A percentile compares a stretch with the other conserved stretches of the same genome.
Evolutionary conservation across 345 rosid species (phyloP).

Genomic region (Brassica rapa): DNA sequence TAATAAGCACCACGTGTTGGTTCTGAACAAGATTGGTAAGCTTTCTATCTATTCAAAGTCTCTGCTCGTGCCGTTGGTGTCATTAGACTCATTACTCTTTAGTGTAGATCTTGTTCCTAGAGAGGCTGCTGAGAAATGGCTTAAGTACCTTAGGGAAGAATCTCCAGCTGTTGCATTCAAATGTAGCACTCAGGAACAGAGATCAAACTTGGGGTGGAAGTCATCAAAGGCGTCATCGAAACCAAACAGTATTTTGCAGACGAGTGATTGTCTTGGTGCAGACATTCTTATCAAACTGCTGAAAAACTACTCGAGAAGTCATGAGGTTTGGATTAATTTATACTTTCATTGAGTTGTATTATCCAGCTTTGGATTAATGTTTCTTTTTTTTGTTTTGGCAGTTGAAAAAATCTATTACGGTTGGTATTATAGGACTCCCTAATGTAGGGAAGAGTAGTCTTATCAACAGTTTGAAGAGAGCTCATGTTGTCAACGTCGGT

Average conservation of each 20-base stretch:
- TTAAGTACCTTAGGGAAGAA: constrained; percentile 87
- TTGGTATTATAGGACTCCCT: constrained; percentile 90
- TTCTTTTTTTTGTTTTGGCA: constrained; percentile 40
- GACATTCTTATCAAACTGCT: constrained; percentile 85
- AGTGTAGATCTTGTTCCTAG: constrained; percentile 88
- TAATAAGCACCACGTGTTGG: constrained; percentile 75
- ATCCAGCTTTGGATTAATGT: neutral
- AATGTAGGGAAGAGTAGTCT: constrained; percentile 99
- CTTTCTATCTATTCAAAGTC: neutral
- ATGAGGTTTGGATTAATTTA: constrained; percentile 53
- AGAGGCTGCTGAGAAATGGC: constrained; percentile 97
- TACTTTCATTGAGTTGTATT: neutral
- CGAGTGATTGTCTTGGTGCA: constrained; percentile 98
- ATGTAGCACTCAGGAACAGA: constrained; percentile 94
- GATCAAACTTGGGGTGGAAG: constrained; percentile 89
- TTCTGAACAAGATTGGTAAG: constrained; percentile 88
- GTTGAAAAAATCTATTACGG: constrained; percentile 91
- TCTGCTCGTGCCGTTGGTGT: constrained; percentile 9
- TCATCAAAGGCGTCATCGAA: constrained; percentile 64
- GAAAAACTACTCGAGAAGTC: constrained; percentile 94
- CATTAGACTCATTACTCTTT: neutral
- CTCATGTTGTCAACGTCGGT: constrained; percentile 89
- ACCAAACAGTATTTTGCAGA: constrained; percentile 69
- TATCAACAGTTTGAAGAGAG: constrained; percentile 93
- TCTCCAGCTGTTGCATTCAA: constrained; percentile 96